Base-by-base conservation (phyloP, 768 basidiomycete species). In the Mycena indigotica region DNA sequence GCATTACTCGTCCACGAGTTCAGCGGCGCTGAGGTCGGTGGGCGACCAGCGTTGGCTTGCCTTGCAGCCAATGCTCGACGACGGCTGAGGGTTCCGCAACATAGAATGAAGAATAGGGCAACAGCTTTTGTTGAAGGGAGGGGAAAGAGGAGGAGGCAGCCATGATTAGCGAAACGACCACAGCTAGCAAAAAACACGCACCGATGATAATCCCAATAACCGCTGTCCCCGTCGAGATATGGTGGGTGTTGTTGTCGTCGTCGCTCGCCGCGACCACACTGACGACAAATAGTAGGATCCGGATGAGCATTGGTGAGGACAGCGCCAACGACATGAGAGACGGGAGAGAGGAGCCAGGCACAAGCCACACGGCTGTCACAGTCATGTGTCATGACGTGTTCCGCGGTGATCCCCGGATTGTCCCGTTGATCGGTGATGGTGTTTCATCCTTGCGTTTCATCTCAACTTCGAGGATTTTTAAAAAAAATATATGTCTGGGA, bases 211-310 rank as follows among this genome's bases (percentile, higher is more conserved):
- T 25, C 5, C 48, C 48, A 23, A 50, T 28, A 23, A 50, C 28
- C 12, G 48, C 48, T 12, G 12, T 24, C 5, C 23, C 8, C 21
- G 41, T 16, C 15, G 41, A 23, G 15, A 44, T 21, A 8, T 50
- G 16, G 10, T 15, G 16, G 48, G 8, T 21, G 21, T 21, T 24
- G 48, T 12, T 23, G 8, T 12, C 5, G 48, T 28, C 25, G 48
- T 25, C 48, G 8, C 5, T 5, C 23, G 28, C 24, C 10, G 28
- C 48, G 12, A 50, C 24, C 24, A 63, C 55, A 56, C 71, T n/a
- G 53, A n/a, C 6, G 23, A 46, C 53, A 38, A 79, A 57, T 65
- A 71, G 74, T 5, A 50, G 24, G 12, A 25, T 12, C 23, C 24
- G 23, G 21, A 19, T 12, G 12, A 50, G 25, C 16, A 28, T 21